A percentile compares a stretch with the other conserved stretches of the same genome.
Evolutionary conservation across 2,329 filamentous ascomycete species (phyloP).

Genomic region (Xylariomycetidae sp.): DNA sequence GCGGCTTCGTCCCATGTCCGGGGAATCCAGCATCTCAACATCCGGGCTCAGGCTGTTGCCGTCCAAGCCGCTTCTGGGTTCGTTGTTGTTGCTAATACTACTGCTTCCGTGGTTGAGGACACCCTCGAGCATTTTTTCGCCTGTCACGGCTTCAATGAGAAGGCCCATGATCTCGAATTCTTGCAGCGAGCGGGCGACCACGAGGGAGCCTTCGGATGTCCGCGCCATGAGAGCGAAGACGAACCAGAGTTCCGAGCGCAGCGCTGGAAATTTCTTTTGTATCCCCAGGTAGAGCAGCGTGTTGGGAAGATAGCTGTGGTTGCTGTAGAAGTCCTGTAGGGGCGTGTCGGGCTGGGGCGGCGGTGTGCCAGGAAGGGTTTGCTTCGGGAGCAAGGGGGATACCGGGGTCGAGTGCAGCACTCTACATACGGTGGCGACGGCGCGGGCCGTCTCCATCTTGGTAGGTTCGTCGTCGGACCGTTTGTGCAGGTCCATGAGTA

Average conservation of each 20-base stretch:
- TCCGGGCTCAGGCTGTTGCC: no score
- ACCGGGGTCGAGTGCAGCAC: slow-evolving; percentile 43
- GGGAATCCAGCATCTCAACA: neutral
- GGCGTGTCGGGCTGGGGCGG: slow-evolving; percentile 6
- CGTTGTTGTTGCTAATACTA: no score
- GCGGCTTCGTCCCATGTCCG: slow-evolving; percentile 3
- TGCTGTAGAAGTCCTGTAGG: slow-evolving; percentile 39
- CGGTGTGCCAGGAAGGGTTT: neutral
- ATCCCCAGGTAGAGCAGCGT: slow-evolving; percentile 48
- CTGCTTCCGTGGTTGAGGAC: no score
- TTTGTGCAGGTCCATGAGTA: slow-evolving; percentile 35
- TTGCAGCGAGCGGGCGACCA: slow-evolving; percentile 40
- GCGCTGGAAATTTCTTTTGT: slow-evolving; percentile 54
- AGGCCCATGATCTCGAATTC: slow-evolving; percentile 37
- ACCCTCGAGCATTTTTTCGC: slow-evolving; percentile 26
- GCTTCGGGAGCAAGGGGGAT: slow-evolving; percentile 16
- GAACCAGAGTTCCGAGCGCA: slow-evolving; percentile 59
- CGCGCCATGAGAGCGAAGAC: slow-evolving; percentile 57
- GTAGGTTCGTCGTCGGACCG: slow-evolving; percentile 50
- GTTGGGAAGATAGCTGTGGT: slow-evolving; percentile 35
- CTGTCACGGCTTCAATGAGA: slow-evolving; percentile 46
- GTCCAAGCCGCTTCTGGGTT: no score
- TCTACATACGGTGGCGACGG: slow-evolving; percentile 48
- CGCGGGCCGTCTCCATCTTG: slow-evolving; percentile 55
- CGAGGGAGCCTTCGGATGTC: slow-evolving; percentile 41